phyloP scores from a whole-genome alignment of 2,329 filamentous ascomycete species.

The Rhinocladiella similis region DNA sequence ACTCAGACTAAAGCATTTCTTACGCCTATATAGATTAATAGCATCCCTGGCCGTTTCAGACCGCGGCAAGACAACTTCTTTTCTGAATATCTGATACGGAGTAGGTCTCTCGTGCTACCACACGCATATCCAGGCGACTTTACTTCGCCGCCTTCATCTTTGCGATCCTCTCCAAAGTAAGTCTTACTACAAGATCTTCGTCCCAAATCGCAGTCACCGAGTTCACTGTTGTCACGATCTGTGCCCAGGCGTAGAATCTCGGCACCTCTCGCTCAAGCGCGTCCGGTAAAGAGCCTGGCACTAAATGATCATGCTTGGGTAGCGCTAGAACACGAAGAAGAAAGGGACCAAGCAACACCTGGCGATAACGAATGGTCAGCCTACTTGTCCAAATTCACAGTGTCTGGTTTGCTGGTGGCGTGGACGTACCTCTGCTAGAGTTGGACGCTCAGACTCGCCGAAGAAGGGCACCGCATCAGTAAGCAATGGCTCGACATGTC shows the following conservation, averaged over 20 bases:
- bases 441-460: slow-evolving; percentile 63
- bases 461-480: slow-evolving; percentile 60
- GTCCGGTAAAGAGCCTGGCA: slow-evolving; percentile 44
- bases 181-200: slow-evolving; percentile 48
- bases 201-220: slow-evolving; percentile 67
- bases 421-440: slow-evolving; percentile 67
- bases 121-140: background rate
- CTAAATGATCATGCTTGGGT: slow-evolving; percentile 56
- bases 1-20: too few species aligned
- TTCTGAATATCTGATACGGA: too few species aligned
- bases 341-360: slow-evolving; percentile 67
- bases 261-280: slow-evolving; percentile 58
- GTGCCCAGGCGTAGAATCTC: slow-evolving; percentile 67
- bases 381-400: background rate
- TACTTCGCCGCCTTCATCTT: slow-evolving; percentile 1
- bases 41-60: too few species aligned
- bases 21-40: too few species aligned
- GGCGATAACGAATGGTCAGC: slow-evolving; percentile 21
- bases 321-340: slow-evolving; percentile 60
- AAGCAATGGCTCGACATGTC: slow-evolving; percentile 73
- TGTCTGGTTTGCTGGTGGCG: background rate
- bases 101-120: too few species aligned
- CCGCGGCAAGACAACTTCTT: too few species aligned
- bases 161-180: slow-evolving; percentile 43
- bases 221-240: slow-evolving; percentile 59